These are phyloP conservation scores for Vitis hybrid DNA, from an alignment of 177 flowering plant genomes.

Conservation along the genomic window DNA sequence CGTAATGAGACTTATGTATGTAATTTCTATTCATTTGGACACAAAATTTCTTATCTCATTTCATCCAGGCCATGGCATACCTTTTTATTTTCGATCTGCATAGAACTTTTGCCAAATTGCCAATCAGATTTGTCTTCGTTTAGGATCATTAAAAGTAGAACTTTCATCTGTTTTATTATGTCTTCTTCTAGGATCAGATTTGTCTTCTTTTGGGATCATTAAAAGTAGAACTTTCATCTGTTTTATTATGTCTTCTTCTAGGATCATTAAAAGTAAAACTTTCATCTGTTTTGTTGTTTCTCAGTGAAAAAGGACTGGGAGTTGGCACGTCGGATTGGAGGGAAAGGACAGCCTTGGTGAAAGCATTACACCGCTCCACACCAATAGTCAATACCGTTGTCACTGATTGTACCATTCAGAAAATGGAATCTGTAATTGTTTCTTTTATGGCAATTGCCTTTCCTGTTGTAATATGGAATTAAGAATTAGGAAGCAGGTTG, in stretches of 20 bases:
- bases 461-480: neutral
- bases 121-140: no score
- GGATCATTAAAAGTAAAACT: neutral
- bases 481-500: neutral
- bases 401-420: neutral
- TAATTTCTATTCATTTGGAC: no score
- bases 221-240: neutral
- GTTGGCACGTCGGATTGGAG: slow-evolving; percentile 64
- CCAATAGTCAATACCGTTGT: neutral
- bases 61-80: no score
- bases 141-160: neutral
- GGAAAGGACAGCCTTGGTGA: slow-evolving; percentile 56
- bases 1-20: no score
- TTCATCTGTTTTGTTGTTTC: slow-evolving; percentile 1
- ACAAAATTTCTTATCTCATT: no score
- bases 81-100: no score
- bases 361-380: neutral
- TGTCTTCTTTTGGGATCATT: no score
- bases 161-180: neutral
- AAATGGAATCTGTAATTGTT: neutral
- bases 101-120: no score
- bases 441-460: neutral
- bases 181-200: no score
- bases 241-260: neutral
- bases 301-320: slow-evolving; percentile 69